Conservation (phyloP, 768 basidiomycete genomes). For the Boletus coccyginus region DNA sequence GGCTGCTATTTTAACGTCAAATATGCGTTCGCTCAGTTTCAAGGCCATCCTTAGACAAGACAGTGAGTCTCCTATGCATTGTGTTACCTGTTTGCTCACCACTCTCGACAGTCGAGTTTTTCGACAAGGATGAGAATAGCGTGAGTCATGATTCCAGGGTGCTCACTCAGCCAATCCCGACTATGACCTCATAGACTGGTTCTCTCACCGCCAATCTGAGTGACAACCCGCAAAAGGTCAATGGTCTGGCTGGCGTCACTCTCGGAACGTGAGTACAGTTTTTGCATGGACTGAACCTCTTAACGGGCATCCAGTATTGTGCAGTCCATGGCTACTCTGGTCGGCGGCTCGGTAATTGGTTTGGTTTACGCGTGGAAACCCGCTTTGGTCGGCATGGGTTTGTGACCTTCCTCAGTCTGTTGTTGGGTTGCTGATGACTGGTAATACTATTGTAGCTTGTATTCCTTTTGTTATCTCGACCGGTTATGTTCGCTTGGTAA, state of each 20-base stretch:
- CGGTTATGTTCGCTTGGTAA: constrained; percentile 81
- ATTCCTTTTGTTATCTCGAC: constrained; percentile 64
- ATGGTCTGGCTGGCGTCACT: constrained; percentile 84
- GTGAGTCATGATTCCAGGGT: constrained; percentile 35
- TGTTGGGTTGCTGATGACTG: neutral
- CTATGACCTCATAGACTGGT: constrained; percentile 54
- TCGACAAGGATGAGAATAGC: constrained; percentile 82
- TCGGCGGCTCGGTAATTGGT: constrained; percentile 74
- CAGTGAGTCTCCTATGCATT: constrained; percentile 41
- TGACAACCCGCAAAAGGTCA: constrained; percentile 87
- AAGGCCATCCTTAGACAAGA: constrained; percentile 84
- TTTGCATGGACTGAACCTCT: neutral
- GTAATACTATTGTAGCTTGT: constrained; percentile 41
- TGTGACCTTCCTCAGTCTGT: neutral
- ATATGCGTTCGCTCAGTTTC: constrained; percentile 72
- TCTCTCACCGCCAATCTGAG: constrained; percentile 74
- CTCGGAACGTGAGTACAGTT: constrained; percentile 63
- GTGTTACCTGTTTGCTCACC: neutral
- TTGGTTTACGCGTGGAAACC: constrained; percentile 75
- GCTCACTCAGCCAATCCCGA: neutral
- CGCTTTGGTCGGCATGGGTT: constrained; percentile 70
- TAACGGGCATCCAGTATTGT: constrained; percentile 52
- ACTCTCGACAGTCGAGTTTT: constrained; percentile 63
- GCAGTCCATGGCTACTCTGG: constrained; percentile 68
- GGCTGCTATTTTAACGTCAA: constrained; percentile 67